phyloP scores from a whole-genome alignment of 495 filamentous ascomycete genomes.

The Lichina pygmaea region DNA sequence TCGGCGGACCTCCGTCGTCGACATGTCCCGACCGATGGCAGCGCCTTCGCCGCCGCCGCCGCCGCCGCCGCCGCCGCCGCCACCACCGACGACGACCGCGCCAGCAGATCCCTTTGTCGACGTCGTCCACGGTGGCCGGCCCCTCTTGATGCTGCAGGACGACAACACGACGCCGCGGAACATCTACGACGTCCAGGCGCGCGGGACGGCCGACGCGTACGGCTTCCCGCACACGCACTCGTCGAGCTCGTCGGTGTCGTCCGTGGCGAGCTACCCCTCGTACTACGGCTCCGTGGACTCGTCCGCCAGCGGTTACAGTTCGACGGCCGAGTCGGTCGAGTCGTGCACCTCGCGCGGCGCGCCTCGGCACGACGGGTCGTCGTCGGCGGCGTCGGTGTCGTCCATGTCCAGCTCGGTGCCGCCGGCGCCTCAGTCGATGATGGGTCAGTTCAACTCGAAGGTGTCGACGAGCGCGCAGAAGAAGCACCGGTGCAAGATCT shows the following conservation, averaged over 20 bases:
- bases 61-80: constrained; percentile 18
- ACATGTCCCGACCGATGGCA: constrained; percentile 29
- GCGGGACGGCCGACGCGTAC: constrained; percentile 65
- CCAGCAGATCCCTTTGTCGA: constrained; percentile 31
- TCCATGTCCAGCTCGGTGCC: constrained; percentile 25
- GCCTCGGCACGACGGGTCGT: constrained; percentile 46
- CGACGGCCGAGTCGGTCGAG: constrained; percentile 68
- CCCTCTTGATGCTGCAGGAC: constrained; percentile 91
- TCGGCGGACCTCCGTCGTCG: constrained; percentile 30
- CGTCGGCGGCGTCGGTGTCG: constrained; percentile 7
- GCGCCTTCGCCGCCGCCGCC: constrained; percentile 24
- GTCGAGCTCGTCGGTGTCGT: constrained; percentile 83
- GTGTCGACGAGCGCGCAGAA: constrained; percentile 89
- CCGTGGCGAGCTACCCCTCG: constrained; percentile 34
- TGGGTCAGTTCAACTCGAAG: constrained; percentile 96
- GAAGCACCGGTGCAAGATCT: constrained; percentile 99
- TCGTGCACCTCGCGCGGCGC: constrained; percentile 52
- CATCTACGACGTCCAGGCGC: constrained; percentile 46
- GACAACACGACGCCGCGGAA: constrained; percentile 52
- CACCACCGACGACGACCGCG: constrained; percentile 17
- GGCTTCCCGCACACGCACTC: constrained; percentile 84
- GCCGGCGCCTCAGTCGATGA: constrained; percentile 86
- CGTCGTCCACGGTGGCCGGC: constrained; percentile 66
- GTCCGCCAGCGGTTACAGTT: constrained; percentile 85
- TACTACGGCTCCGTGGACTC: constrained; percentile 68